These are phyloP conservation scores for Cryomyces antarcticus DNA, from an alignment of 495 filamentous ascomycete genomes.

Conservation along the genomic window DNA sequence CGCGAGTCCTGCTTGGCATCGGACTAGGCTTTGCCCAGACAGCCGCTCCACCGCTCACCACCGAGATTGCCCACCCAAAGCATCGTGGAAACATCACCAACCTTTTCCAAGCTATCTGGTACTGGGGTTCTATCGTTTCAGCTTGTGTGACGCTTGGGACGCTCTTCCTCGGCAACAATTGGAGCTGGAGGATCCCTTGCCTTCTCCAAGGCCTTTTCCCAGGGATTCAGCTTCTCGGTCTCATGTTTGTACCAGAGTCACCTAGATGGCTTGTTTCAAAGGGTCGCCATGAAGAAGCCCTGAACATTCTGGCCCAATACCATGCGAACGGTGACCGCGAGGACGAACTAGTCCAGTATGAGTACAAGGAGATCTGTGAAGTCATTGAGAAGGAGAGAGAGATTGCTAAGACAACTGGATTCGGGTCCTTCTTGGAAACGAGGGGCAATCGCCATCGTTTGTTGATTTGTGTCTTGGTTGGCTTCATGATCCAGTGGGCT, in stretches of 20 bases:
- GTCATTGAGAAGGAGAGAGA: constrained; percentile 12
- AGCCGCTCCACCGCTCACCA: neutral
- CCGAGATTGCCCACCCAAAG: constrained; percentile 14
- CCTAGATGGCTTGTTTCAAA: constrained; percentile 7
- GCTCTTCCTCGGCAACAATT: constrained; percentile 19
- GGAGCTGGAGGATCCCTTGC: neutral
- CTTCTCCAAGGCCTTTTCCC: neutral
- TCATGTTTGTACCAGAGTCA: constrained; percentile 1
- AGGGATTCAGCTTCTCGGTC: constrained; percentile 1
- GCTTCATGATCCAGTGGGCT: constrained; percentile 47
- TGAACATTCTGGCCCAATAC: constrained; percentile 8
- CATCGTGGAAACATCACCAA: constrained; percentile 22
- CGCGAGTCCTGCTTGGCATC: neutral
- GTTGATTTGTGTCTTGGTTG: constrained; percentile 33
- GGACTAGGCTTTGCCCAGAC: neutral
- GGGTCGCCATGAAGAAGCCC: constrained; percentile 10
- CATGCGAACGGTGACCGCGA: constrained; percentile 36
- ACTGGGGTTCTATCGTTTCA: constrained; percentile 21
- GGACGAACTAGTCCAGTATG: constrained; percentile 36
- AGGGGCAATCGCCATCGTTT: constrained; percentile 49
- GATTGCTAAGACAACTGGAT: neutral
- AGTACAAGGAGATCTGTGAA: constrained; percentile 23
- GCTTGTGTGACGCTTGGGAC: constrained; percentile 25
- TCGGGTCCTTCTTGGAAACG: constrained; percentile 32
- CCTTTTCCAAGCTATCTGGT: constrained; percentile 24